Percentiles rank a stretch among this genome's conserved stretches.
Conservation (phyloP, 768 basidiomycete genomes). For the Mrakia blollopis region DNA sequence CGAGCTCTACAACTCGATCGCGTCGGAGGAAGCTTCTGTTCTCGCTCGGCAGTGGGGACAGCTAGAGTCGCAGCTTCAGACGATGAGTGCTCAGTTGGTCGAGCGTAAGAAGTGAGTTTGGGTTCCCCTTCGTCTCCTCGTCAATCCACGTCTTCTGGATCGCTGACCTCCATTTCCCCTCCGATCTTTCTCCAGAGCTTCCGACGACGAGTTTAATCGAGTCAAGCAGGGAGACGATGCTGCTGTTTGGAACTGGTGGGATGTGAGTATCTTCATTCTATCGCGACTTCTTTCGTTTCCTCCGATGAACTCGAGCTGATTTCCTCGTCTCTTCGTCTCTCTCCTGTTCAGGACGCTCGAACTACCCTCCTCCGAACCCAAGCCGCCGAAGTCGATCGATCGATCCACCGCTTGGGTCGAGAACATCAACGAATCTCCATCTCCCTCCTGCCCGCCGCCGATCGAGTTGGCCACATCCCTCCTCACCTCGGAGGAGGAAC, state of each 20-base stretch:
- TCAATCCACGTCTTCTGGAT: neutral
- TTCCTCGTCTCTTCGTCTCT: neutral
- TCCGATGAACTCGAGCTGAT: neutral
- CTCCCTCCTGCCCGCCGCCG: slow-evolving; percentile 15
- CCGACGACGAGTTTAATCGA: neutral
- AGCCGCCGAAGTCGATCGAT: slow-evolving; percentile 6
- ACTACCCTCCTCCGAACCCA: neutral
- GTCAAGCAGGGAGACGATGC: slow-evolving; percentile 9
- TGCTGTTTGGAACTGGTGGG: slow-evolving; percentile 25
- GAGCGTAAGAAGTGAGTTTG: slow-evolving; percentile 11
- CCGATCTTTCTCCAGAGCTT: neutral
- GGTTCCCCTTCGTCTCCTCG: no score
- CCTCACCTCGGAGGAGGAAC: slow-evolving; percentile 12
- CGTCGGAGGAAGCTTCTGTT: neutral
- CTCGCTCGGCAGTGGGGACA: slow-evolving; percentile 9
- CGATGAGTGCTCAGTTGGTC: neutral
- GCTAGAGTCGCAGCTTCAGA: neutral
- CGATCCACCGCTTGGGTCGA: slow-evolving; percentile 10
- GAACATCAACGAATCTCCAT: slow-evolving; percentile 24
- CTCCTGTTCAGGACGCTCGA: slow-evolving; percentile 4
- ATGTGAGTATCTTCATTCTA: slow-evolving; percentile 5
- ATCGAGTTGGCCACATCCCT: slow-evolving; percentile 18
- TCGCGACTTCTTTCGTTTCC: no score
- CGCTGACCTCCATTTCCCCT: neutral
- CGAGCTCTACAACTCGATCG: slow-evolving; percentile 17